phyloP scores from a whole-genome alignment of 176 grass and related monocot species.

The Otatea glauca region DNA sequence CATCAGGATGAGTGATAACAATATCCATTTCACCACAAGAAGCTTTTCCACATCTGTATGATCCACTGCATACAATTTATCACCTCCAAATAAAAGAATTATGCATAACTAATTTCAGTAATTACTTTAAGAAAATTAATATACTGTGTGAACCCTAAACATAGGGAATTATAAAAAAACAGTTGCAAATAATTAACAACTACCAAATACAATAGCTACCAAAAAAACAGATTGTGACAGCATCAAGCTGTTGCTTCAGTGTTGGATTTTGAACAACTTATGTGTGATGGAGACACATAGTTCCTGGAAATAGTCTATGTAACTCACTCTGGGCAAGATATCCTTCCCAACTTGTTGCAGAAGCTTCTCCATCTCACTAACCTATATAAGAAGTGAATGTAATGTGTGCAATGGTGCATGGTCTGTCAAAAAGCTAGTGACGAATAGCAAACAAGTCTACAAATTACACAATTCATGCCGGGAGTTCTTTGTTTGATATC shows the following conservation, averaged over 20 bases:
- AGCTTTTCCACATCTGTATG: constrained; percentile 94
- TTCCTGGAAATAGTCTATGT: constrained; percentile 24
- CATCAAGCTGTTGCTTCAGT: constrained; percentile 9
- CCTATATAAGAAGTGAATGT: constrained; percentile 56
- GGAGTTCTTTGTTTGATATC: constrained; percentile 94
- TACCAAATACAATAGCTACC: constrained; percentile 1
- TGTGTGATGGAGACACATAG: constrained; percentile 12
- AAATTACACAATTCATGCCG: constrained; percentile 59
- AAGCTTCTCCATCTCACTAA: constrained; percentile 86
- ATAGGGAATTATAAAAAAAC: constrained; percentile 11
- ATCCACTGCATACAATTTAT: constrained; percentile 91
- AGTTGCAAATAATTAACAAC: neutral
- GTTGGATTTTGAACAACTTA: constrained; percentile 8
- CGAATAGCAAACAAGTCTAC: neutral
- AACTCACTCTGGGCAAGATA: constrained; percentile 81
- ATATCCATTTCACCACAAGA: constrained; percentile 96
- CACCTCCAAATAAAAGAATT: constrained; percentile 59
- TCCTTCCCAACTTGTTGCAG: constrained; percentile 72
- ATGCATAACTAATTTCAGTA: constrained; percentile 4
- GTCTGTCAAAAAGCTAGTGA: constrained; percentile 9
- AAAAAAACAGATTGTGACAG: neutral
- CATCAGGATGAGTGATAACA: constrained; percentile 89
- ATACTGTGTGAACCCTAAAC: neutral
- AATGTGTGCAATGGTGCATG: constrained; percentile 15
- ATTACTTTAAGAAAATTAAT: neutral